Evolutionary conservation across 1,284 basidiomycete species (phyloP), one percentile per base, ranked within the genome.

Genomic region (Tilletia caries): DNA sequence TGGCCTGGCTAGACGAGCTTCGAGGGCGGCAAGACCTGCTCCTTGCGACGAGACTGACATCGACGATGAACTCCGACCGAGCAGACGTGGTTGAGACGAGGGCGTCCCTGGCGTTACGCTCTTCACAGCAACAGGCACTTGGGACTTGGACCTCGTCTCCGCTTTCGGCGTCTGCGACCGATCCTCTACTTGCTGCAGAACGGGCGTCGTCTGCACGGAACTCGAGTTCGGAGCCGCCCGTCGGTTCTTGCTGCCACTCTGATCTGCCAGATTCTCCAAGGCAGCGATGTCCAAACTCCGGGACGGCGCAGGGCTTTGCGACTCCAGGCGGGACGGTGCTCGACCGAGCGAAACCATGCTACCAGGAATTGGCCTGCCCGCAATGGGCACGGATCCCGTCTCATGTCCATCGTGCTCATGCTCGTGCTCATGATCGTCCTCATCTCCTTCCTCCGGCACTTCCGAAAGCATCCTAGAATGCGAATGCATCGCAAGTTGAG

Each of bases 401-500:
- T 18, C 23, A 54, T 54, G 25, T 15, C 25, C 52, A 8, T 54
- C 25, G 23, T 27, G 25, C 52, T 54, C 52, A 15, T 54, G n/a
- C 29, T 33, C 54, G 23, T 52, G 12, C 13, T 58, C 52, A 15
- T 58, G 23, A 6, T 58, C 52, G 27, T 62, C 15, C 10, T 62
- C 58, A 23, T 62, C 58, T 6, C 29, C 58, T 29, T 62, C 58
- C 33, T 62, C 58, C 3, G 58, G 29, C 58, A 62, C 58, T n/a
- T 62, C 58, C 18, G 58, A 62, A 15, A 62, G n/a, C 18, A 62
- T 62, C 6, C 58, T 27, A 15, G 58, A 62, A 37, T 62, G 58
- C 27, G 58, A 34, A 15, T 62, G 58, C 58, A 62, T 29, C 33
- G 58, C 58, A 27, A 62, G 29, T n/a, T 62, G 58, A 1, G 58